Evolutionary conservation across 169 alveolate species (phyloP), one percentile per base, ranked within the genome.

Genomic region (Eimeria acervulina): DNA sequence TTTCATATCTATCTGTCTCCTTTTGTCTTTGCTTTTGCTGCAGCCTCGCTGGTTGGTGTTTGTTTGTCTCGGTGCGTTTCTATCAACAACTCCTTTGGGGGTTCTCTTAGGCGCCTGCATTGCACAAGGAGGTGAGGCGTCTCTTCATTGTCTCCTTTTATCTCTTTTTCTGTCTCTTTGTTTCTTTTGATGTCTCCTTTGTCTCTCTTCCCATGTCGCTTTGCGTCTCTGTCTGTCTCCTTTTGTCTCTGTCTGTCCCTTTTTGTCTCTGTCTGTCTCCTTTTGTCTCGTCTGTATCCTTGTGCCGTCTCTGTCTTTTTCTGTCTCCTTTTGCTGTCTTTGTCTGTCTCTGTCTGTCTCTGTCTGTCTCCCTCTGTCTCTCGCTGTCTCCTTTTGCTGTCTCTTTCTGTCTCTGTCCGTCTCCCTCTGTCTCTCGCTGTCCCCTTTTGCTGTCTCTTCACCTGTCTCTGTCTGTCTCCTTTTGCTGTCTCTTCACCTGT

Each of bases 31-130:
- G 55, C 55, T 47, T 5, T 47, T 5, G 5, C 55, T 47, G 55
- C 55, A 78, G 88, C 42, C 83, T 36, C 52, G 83, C 21, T 72
- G 83, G 83, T 21, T 72, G 21, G n/a, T 31, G 44, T 44, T 72
- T n/a, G 21, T 28, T 2, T 36, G 88, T 52, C 61, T 78, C 88
- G 6, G 28, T 8, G 81, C 47, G 40, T 90, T 90, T 74, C 76
- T 52, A 19, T 13, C 70, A 1, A 89, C 95, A 1, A 70, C 95
- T 5, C 95, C 95, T 6, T 3, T 90, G 38, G 95, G 95, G n/a
- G 80, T 90, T 31, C 31, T 74, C 21, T 1, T 90, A 21, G 95
- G 95, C 17, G 66, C 47, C 8, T 89, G 68, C 31, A 38, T 59
- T 8, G 59, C 83, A 19, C 2, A 17, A 61, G 63, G 94, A 28